phyloP scores from a whole-genome alignment of 2,329 filamentous ascomycete genomes.

The Pestalotiopsis sp. region DNA sequence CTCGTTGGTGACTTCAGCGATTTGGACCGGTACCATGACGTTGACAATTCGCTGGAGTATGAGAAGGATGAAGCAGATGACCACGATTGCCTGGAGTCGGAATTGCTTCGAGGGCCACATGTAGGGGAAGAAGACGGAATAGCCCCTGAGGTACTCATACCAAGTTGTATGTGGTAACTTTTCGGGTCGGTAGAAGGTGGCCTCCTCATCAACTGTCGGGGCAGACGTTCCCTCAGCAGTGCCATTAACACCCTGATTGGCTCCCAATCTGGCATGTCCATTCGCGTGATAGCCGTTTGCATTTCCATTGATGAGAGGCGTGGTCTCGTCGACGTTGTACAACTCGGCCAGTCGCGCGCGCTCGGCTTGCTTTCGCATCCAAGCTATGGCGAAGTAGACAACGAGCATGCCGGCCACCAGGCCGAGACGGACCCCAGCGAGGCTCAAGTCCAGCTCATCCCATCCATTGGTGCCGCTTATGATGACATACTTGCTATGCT shows the following conservation, averaged over 20 bases:
- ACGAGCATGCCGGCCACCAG: slow-evolving; percentile 63
- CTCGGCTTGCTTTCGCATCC: slow-evolving; percentile 40
- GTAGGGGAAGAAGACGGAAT: slow-evolving; percentile 93
- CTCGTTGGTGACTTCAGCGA: slow-evolving; percentile 76
- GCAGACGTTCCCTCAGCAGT: slow-evolving; percentile 22
- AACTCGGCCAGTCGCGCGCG: slow-evolving; percentile 43
- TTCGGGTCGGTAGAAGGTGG: slow-evolving; percentile 85
- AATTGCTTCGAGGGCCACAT: slow-evolving; percentile 85
- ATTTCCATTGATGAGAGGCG: slow-evolving; percentile 55
- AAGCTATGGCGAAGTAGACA: slow-evolving; percentile 56
- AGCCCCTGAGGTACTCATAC: slow-evolving; percentile 94
- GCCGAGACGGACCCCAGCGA: slow-evolving; percentile 69
- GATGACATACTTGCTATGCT: slow-evolving; percentile 39
- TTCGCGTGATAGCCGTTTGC: slow-evolving; percentile 22
- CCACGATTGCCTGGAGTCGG: slow-evolving; percentile 73
- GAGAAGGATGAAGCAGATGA: slow-evolving; percentile 80
- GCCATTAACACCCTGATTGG: slow-evolving; percentile 46
- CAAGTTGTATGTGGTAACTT: slow-evolving; percentile 86
- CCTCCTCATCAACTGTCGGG: slow-evolving; percentile 55
- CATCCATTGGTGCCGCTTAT: slow-evolving; percentile 40
- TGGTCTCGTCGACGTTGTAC: slow-evolving; percentile 54
- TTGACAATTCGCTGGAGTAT: slow-evolving; percentile 82
- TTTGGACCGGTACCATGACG: slow-evolving; percentile 78
- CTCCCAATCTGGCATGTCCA: slow-evolving; percentile 11
- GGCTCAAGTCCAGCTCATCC: slow-evolving; percentile 64